Conservation (phyloP, 164 flowering plant genomes). For the Piper betle region DNA sequence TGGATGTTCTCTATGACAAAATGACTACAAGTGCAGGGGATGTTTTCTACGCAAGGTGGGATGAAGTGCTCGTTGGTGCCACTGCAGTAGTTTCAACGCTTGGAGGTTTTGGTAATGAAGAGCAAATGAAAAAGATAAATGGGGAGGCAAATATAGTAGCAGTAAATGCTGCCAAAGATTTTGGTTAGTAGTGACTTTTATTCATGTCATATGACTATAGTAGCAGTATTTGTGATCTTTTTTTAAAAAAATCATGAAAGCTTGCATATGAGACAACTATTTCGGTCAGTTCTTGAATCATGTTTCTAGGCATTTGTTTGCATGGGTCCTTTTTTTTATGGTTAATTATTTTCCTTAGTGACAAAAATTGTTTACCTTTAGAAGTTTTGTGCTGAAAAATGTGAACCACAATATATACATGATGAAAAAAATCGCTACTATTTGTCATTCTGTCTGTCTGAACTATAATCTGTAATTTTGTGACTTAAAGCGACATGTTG, state of each 20-base stretch:
- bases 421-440: too few relatives aligned
- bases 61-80: slow-evolving; percentile 82
- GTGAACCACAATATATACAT: too few relatives aligned
- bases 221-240: not conserved
- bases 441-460: too few relatives aligned
- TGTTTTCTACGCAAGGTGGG: slow-evolving; percentile 92
- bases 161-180: slow-evolving; percentile 82
- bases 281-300: too few relatives aligned
- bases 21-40: slow-evolving; percentile 44
- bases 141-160: slow-evolving; percentile 91
- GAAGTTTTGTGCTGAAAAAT: too few relatives aligned
- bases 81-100: slow-evolving; percentile 94
- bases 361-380: too few relatives aligned
- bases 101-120: slow-evolving; percentile 97
- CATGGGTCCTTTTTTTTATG: too few relatives aligned
- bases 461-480: too few relatives aligned
- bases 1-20: not conserved
- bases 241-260: too few relatives aligned
- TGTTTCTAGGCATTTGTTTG: too few relatives aligned
- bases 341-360: too few relatives aligned
- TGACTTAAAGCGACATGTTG: not conserved
- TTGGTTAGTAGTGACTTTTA: slow-evolving; percentile 27
- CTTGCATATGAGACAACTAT: too few relatives aligned
- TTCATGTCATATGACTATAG: not conserved
- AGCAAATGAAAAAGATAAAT: slow-evolving; percentile 84